A percentile compares a stretch with the other conserved stretches of the same genome.
Evolutionary conservation across 2,329 filamentous ascomycete genomes (phyloP).

Genomic region (Claviceps maximensis): DNA sequence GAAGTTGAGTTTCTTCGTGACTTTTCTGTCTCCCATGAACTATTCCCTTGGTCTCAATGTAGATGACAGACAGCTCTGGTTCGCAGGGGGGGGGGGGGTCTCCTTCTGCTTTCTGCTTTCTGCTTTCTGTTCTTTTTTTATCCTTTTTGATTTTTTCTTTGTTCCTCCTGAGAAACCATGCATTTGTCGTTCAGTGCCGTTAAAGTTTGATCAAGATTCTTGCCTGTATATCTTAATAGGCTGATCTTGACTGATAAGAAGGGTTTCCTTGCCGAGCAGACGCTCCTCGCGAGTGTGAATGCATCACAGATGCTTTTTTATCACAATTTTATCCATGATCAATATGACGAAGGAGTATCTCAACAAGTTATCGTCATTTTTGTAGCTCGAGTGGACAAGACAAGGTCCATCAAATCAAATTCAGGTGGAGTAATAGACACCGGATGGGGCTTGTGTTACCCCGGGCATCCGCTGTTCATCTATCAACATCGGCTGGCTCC

Average conservation of each 20-base stretch:
- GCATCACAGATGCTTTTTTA: neutral
- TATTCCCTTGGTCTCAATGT: neutral
- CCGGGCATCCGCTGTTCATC: conserved; percentile 8
- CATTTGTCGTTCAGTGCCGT: neutral
- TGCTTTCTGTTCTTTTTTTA: neutral
- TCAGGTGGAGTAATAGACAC: conserved; percentile 10
- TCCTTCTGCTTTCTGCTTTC: too few species aligned
- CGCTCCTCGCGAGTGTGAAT: neutral
- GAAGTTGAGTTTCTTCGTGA: neutral
- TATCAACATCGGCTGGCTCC: conserved; percentile 6
- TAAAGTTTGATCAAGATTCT: neutral
- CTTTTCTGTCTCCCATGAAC: neutral
- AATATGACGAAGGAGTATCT: neutral
- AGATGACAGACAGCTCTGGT: neutral
- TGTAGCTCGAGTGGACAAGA: neutral
- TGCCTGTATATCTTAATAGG: neutral
- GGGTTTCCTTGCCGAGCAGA: neutral
- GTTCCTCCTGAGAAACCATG: neutral
- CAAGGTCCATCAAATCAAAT: conserved; percentile 5
- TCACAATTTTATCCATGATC: neutral
- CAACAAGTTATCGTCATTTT: neutral
- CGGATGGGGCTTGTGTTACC: conserved; percentile 8
- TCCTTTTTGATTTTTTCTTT: neutral
- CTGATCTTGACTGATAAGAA: neutral
- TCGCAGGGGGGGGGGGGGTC: too few species aligned